Base-by-base conservation (phyloP, 768 basidiomycete genomes). In the Galerina sulciceps region DNA sequence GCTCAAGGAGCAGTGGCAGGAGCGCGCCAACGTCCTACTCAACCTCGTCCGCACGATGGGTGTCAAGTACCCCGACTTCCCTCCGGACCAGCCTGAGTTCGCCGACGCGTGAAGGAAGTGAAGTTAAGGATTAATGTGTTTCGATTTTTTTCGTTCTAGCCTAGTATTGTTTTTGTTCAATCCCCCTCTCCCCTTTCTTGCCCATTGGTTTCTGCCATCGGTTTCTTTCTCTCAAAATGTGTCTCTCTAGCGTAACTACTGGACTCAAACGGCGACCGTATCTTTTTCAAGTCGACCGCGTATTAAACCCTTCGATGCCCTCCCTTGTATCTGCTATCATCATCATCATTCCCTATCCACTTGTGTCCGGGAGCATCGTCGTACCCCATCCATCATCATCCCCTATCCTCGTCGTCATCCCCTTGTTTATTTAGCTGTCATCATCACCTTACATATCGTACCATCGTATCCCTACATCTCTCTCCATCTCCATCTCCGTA, bases 1-100 rank as follows among this genome's bases (percentile, higher is more conserved):
- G 59, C 83, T 89, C 67, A 78, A 81, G 67, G 85, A 90, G 71
- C 67, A 79, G 64, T 91, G 87, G 89, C 83, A 79, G 72, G 78
- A 78, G 36, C 79, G 84, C 42, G 85, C 87, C 9, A 63, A 73
- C 45, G 76, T 75, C 37, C 65, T 77, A 42, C 75, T 81, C 64
- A 80, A 81, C 23, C 69, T 87, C 51, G 78, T 90, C 6, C 76
- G 77, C 43, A 81, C 79, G 61, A 82, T 85, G 61, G 85, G 84
- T 4, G 77, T 86, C 40, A 76, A 81, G 13, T 82, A 80, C 58
- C 84, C 86, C 1, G 79, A 80, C 51, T 81, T 85, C 61, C 71
- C 23, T 47, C 62, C 50, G 71, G 76, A 55, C 76, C 73, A 53
- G 80, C 18, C 86, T 81, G 4, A 86, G 84, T 45, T 88, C 82